Evolutionary conservation across 2,329 filamentous ascomycete genomes (phyloP), one percentile per base, ranked within the genome.

Genomic region (Zymoseptoria pseudotritici): DNA sequence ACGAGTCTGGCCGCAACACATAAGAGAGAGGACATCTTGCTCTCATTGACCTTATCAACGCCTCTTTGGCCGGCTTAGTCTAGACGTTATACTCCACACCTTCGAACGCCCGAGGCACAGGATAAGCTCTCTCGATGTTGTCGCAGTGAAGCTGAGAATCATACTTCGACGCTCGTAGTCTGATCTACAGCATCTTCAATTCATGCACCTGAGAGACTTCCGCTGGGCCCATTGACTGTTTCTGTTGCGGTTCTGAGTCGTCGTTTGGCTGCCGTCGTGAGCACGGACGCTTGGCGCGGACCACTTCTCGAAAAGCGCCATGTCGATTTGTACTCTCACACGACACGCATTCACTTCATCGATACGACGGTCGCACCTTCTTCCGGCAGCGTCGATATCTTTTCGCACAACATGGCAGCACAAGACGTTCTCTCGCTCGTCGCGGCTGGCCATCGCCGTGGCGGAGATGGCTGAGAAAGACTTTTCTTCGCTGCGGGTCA

Each of bases 401-500:
- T 24, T 24, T 8, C 55, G 51, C 10, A 13, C 57, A 52, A 46
- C 24, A 66, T 65, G 64, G 63, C 61, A 55, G 36, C n/a, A 13
- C 54, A 57, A 59, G 29, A 36, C 58, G 17, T 78, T 79, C 62
- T 66, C 69, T 5, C 60, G 59, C 24, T 70, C 73, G 22, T 61
- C 70, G 59, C 66, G 53, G 70, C 71, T 70, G 66, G 69, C 69
- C 29, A 70, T 78, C 36, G 73, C 75, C 11, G 76, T 77, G 4
- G 72, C 73, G 26, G 77, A 79, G 56, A 78, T 86, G 71, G 78
- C 78, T 20, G 79, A 83, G 53, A 71, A 78, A 19, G 75, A 83
- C 46, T 73, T 86, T 42, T 74, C 74, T 49, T 77, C 75, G 26
- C 70, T 88, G 56, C 82, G 80, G 60, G 81, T 87, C 49, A 80